Conservation (phyloP, 805 yeast genomes). For the Pichia phayaonensis region DNA sequence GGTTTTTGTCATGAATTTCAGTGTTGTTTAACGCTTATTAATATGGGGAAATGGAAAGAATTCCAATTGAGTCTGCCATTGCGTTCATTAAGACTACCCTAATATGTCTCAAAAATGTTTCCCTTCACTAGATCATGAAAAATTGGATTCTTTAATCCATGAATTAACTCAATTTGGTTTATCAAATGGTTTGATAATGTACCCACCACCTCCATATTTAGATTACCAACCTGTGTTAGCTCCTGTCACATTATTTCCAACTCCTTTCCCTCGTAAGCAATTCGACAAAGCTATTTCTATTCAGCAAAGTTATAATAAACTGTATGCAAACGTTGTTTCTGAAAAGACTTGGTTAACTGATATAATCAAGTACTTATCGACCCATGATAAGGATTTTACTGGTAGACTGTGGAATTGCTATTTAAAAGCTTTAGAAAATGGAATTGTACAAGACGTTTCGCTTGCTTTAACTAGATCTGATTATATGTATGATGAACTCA, state of each 20-base stretch:
- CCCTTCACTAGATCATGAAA: slow-evolving; percentile 11
- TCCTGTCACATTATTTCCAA: slow-evolving; percentile 86
- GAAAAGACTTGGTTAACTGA: slow-evolving; percentile 53
- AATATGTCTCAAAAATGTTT: slow-evolving; percentile 8
- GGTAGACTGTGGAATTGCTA: slow-evolving; percentile 66
- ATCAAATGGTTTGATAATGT: slow-evolving; percentile 75
- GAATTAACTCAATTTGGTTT: slow-evolving; percentile 65
- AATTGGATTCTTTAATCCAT: slow-evolving; percentile 12
- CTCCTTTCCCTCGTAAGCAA: slow-evolving; percentile 68
- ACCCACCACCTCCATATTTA: slow-evolving; percentile 48
- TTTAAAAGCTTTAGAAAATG: slow-evolving; percentile 37
- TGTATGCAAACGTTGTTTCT: slow-evolving; percentile 65
- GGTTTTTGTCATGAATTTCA: neutral
- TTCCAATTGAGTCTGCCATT: neutral
- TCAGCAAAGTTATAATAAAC: slow-evolving; percentile 60
- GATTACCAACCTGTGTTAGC: slow-evolving; percentile 49
- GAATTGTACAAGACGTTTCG: slow-evolving; percentile 57
- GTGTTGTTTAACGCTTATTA: neutral
- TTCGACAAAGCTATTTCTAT: slow-evolving; percentile 61
- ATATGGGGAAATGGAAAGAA: neutral
- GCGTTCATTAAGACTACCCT: neutral
- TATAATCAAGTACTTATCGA: slow-evolving; percentile 47
- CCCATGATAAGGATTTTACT: slow-evolving; percentile 69
- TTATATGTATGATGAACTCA: slow-evolving; percentile 56
- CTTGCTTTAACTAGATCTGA: slow-evolving; percentile 88